phyloP scores from a whole-genome alignment of 352 stramenopile genomes.

The Saprolegnia parasitica region DNA sequence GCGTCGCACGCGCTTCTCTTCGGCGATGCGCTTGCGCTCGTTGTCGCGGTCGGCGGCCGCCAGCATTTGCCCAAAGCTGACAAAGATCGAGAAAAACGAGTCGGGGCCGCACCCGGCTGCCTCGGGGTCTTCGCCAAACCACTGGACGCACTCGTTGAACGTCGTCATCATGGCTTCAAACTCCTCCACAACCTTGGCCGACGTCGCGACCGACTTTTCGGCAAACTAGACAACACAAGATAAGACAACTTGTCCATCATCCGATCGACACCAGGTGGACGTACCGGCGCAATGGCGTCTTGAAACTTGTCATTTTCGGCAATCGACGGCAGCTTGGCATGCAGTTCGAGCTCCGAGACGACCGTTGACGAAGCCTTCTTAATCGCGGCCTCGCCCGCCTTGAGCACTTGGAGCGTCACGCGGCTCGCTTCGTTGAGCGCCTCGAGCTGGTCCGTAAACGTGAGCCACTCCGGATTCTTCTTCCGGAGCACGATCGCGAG shows the following conservation, averaged over 20 bases:
- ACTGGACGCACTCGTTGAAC: slow-evolving; percentile 64
- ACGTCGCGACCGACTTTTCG: slow-evolving; percentile 55
- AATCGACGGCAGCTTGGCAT: slow-evolving; percentile 52
- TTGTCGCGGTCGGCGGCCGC: slow-evolving; percentile 78
- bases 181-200: slow-evolving; percentile 48
- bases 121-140: slow-evolving; percentile 68
- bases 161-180: slow-evolving; percentile 56
- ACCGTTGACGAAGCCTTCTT: slow-evolving; percentile 68
- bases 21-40: slow-evolving; percentile 74
- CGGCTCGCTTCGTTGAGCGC: slow-evolving; percentile 72
- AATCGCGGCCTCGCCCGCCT: slow-evolving; percentile 65
- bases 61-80: slow-evolving; percentile 77
- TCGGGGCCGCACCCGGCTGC: slow-evolving; percentile 57
- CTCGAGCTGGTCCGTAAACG: slow-evolving; percentile 68
- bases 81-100: slow-evolving; percentile 82
- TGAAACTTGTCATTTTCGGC: slow-evolving; percentile 60
- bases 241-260: too few species aligned
- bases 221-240: slow-evolving; percentile 39
- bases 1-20: slow-evolving; percentile 65
- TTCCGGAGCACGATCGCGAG: slow-evolving; percentile 61
- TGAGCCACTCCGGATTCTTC: slow-evolving; percentile 60
- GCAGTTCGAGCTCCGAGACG: slow-evolving; percentile 59
- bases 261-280: background rate
- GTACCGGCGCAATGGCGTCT: slow-evolving; percentile 52
- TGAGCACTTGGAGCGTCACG: slow-evolving; percentile 71